A percentile compares a stretch with the other conserved stretches of the same genome.
phyloP scores from a whole-genome alignment of 2,329 filamentous ascomycete genomes.

The Mycocentrospora acerina region DNA sequence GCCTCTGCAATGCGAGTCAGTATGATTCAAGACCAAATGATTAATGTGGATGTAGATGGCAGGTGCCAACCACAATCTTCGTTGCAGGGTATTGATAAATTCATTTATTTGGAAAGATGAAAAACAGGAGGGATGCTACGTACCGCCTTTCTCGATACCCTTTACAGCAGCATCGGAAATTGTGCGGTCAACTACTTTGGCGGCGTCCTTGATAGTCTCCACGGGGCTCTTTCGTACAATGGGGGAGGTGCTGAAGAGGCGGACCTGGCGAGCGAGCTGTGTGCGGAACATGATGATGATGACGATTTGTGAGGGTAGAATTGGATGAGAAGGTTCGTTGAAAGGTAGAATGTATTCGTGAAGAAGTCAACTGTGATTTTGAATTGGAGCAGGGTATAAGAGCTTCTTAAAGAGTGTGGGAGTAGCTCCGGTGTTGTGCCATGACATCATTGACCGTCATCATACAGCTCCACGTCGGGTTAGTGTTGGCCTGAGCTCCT shows the following conservation, averaged over 20 bases:
- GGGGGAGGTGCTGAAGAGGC: slow-evolving; percentile 58
- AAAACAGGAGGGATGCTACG: slow-evolving; percentile 30
- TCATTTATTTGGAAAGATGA: background rate
- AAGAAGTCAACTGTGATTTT: slow-evolving; percentile 3
- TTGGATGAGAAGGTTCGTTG: background rate
- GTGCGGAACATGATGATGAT: slow-evolving; percentile 49
- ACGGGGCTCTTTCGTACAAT: slow-evolving; percentile 53
- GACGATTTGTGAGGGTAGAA: slow-evolving; percentile 6
- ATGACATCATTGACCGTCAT: slow-evolving; percentile 10
- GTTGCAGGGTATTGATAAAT: too few species aligned
- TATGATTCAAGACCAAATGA: background rate
- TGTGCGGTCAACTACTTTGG: slow-evolving; percentile 59
- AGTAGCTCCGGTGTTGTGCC: background rate
- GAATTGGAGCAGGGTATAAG: slow-evolving; percentile 3
- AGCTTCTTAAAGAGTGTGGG: slow-evolving; percentile 20
- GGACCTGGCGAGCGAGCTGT: slow-evolving; percentile 46
- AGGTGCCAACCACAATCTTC: too few species aligned
- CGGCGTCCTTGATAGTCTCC: slow-evolving; percentile 59
- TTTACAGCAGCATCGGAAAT: slow-evolving; percentile 59
- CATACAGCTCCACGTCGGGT: background rate
- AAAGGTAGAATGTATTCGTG: slow-evolving; percentile 3
- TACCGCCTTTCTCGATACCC: slow-evolving; percentile 65
- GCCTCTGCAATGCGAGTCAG: slow-evolving; percentile 48
- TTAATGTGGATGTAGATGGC: too few species aligned
- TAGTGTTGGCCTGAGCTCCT: slow-evolving; percentile 11